A percentile compares a stretch with the other conserved stretches of the same genome.
Conservation (phyloP, 495 filamentous ascomycete genomes). For the Filosporella fistucella region DNA sequence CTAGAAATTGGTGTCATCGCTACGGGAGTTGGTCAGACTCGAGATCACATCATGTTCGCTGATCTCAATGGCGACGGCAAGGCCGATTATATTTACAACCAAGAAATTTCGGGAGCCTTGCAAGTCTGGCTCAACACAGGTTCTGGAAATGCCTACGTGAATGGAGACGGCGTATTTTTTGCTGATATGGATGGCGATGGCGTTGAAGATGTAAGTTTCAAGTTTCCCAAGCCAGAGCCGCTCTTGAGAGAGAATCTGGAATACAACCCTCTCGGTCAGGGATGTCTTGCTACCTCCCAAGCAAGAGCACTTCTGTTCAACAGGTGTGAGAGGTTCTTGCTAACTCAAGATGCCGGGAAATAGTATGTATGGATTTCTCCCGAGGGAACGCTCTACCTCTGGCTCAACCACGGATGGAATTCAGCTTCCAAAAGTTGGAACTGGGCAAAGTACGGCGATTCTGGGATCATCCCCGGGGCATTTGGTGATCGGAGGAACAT, state of each 20-base stretch:
- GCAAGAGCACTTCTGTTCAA: too few species aligned
- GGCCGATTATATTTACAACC: conserved; percentile 23
- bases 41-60: conserved; percentile 11
- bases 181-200: conserved; percentile 25
- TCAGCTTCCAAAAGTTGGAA: background rate
- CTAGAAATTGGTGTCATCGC: background rate
- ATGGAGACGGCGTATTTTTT: conserved; percentile 15
- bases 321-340: too few species aligned
- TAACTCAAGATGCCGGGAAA: too few species aligned
- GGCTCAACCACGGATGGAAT: conserved; percentile 2
- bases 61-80: conserved; percentile 27
- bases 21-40: conserved; percentile 1
- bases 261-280: too few species aligned
- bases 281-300: too few species aligned
- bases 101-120: background rate
- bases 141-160: conserved; percentile 15
- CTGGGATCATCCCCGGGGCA: conserved; percentile 7
- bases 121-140: conserved; percentile 1
- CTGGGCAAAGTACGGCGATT: conserved; percentile 2
- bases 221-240: too few species aligned
- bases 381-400: conserved; percentile 12
- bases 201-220: conserved; percentile 45
- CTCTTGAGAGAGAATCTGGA: too few species aligned
- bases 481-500: conserved; percentile 1
- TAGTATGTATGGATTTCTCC: conserved; percentile 31